phyloP scores from a whole-genome alignment of 345 rosid genomes.

The Durio zibethinus region DNA sequence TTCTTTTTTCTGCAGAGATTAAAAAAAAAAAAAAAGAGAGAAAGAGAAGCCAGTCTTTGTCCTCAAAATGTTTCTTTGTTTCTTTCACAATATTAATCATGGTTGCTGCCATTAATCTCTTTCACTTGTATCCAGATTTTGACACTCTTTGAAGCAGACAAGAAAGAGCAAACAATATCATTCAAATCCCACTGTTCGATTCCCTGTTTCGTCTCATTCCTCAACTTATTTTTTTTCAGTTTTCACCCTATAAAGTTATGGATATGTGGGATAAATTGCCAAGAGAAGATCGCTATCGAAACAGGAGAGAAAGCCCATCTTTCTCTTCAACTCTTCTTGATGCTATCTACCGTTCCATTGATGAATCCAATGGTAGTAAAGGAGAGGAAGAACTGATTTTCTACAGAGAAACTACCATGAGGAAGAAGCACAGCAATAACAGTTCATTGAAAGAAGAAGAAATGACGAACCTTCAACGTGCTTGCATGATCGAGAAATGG shows the following conservation, averaged over 20 bases:
- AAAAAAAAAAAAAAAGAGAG: constrained; percentile 1
- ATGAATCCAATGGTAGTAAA: constrained; percentile 38
- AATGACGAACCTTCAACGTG: constrained; percentile 16
- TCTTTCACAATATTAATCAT: constrained; percentile 21
- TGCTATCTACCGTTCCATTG: constrained; percentile 76
- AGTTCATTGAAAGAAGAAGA: constrained; percentile 11
- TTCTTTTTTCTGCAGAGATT: neutral
- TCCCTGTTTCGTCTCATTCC: constrained; percentile 12
- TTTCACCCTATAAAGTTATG: constrained; percentile 34
- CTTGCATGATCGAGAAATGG: constrained; percentile 48
- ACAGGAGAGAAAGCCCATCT: constrained; percentile 49
- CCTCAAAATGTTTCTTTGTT: constrained; percentile 18
- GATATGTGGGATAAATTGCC: constrained; percentile 39
- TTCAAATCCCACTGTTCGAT: constrained; percentile 32
- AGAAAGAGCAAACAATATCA: constrained; percentile 26
- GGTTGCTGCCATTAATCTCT: constrained; percentile 21
- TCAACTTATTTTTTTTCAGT: neutral
- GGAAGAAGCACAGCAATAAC: constrained; percentile 10
- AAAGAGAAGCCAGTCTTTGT: constrained; percentile 27
- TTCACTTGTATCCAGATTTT: constrained; percentile 22
- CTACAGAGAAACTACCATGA: constrained; percentile 24
- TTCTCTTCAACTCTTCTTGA: constrained; percentile 85
- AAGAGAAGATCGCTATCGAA: constrained; percentile 29
- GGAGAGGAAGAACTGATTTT: constrained; percentile 27
- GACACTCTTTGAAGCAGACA: constrained; percentile 32